These are phyloP conservation scores for Claviceps spartinae DNA, from an alignment of 2,329 filamentous ascomycete species.

Conservation along the genomic window DNA sequence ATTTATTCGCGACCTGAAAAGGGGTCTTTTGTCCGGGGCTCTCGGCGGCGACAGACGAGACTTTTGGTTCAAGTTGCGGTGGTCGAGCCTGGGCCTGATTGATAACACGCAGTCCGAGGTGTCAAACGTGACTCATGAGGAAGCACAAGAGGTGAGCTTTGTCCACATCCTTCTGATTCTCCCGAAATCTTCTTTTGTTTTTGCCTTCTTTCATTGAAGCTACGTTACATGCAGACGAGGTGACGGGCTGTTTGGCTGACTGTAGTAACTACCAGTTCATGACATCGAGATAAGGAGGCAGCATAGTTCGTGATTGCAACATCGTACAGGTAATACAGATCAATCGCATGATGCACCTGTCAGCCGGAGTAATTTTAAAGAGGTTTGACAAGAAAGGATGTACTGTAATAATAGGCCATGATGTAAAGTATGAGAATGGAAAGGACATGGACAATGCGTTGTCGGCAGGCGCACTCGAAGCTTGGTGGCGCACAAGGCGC, in stretches of 20 bases:
- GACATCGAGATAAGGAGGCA: slow-evolving; percentile 17
- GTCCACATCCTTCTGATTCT: not conserved
- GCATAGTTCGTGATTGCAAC: not conserved
- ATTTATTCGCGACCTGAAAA: slow-evolving; percentile 59
- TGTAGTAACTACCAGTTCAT: slow-evolving; percentile 18
- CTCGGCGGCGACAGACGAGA: slow-evolving; percentile 66
- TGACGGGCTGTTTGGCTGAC: slow-evolving; percentile 11
- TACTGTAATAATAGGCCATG: no score
- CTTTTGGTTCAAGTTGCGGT: slow-evolving; percentile 66
- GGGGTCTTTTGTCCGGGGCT: slow-evolving; percentile 51
- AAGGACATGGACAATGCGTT: no score
- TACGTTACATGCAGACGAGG: not conserved
- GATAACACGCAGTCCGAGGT: slow-evolving; percentile 46
- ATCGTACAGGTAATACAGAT: not conserved
- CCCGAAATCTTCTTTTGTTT: no score
- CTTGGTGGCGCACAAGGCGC: no score
- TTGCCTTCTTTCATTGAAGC: not conserved
- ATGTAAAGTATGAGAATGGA: no score
- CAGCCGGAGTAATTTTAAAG: no score
- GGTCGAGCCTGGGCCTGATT: slow-evolving; percentile 58
- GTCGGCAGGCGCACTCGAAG: no score
- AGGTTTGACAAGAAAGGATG: no score
- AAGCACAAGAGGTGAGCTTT: slow-evolving; percentile 47
- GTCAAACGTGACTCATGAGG: slow-evolving; percentile 54
- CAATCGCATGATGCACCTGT: not conserved